phyloP scores from a whole-genome alignment of 73 alveolate species.

The Loxodes magnus region DNA sequence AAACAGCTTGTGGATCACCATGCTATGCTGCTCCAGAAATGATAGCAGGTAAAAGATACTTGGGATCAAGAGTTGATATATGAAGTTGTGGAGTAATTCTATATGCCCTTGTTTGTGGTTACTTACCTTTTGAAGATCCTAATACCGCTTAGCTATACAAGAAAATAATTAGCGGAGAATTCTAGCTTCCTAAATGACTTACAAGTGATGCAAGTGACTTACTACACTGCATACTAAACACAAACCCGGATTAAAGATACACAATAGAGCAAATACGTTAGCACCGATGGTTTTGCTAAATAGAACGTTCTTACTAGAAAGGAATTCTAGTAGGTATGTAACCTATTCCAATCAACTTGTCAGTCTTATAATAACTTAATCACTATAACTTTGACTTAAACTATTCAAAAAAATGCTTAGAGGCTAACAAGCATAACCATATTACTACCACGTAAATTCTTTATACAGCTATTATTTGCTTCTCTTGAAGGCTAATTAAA shows the following conservation, averaged over 20 bases:
- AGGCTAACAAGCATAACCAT: conserved; percentile 58
- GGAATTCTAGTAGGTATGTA: neutral
- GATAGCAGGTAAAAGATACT: conserved; percentile 63
- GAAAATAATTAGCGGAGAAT: conserved; percentile 65
- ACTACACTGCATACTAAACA: neutral
- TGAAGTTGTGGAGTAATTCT: conserved; percentile 87
- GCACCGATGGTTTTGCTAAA: neutral
- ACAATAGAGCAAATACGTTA: neutral
- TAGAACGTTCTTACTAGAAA: neutral
- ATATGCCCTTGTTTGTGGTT: conserved; percentile 83
- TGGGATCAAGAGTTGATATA: conserved; percentile 55
- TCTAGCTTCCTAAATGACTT: conserved; percentile 40
- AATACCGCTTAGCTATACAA: conserved; percentile 62
- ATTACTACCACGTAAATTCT: conserved; percentile 66
- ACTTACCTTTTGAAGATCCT: conserved; percentile 80
- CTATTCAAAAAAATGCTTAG: conserved; percentile 42
- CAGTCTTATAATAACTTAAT: conserved; percentile 1
- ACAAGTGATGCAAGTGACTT: conserved; percentile 34
- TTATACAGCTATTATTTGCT: too few species aligned
- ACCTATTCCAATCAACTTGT: neutral
- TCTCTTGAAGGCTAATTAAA: too few species aligned
- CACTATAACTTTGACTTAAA: conserved; percentile 37
- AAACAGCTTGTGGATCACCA: conserved; percentile 64
- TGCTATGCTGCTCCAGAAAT: conserved; percentile 79
- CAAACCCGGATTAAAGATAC: neutral